Evolutionary conservation across 306 rosid species (phyloP), one percentile per base, ranked within the genome.

Genomic region (Fagus crenata): DNA sequence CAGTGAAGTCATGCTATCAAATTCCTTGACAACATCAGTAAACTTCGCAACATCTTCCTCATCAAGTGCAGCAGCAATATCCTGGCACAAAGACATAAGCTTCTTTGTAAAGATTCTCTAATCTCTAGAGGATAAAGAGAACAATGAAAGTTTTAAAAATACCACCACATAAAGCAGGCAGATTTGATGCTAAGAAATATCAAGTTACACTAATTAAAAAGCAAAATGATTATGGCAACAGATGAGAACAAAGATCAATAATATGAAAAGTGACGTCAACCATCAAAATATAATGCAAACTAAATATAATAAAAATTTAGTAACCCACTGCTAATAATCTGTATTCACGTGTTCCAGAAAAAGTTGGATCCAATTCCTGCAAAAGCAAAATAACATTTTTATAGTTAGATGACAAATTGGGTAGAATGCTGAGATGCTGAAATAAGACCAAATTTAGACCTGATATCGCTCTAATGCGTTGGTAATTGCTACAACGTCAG

Each of bases 351-450:
- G 99, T 85, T 82, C 96, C 96, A 0, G 97, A 87, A 86, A 95
- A 95, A 39, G 93, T 92, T 59, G 98, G 97, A 89, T 95, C 99
- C 67, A 95, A 49, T n/a, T 95, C 99, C 98, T 92, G 93, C 82
- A 82, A 75, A 85, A 81, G 71, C 7, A 79, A 87, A 79, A 15
- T 54, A 53, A 78, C n/a, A 53, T 17, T 35, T 72, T 78, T 64
- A 35, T 4, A 75, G 31, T 75, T 81, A 58, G 83, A 82, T 73
- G 78, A 78, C 72, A 14, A 54, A 75, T 22, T 18, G 59, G 75
- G 43, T 73, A 42, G 67, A 46, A 61, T 49, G 64, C 58, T 42
- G 49, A 77, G 59, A 84, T 76, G 78, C 75, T 40, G 67, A 80
- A 17, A 59, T 49, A 72, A 64, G 58, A 81, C 69, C 77, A 77